Evolutionary conservation across 148 eudicot species (phyloP), one percentile per base, ranked within the genome.

Genomic region (Chenopodium formosanum): DNA sequence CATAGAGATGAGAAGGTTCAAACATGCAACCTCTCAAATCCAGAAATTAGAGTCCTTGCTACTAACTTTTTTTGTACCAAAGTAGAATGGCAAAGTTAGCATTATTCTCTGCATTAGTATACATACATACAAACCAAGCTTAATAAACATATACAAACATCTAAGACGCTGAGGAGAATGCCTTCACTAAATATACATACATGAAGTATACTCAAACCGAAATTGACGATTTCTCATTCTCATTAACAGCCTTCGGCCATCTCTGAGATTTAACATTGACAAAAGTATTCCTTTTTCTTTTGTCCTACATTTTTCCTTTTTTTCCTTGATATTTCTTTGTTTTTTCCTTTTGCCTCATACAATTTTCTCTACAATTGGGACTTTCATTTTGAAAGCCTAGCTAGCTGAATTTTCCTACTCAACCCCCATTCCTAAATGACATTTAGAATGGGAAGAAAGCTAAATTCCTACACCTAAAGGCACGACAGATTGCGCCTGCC

Each of bases 331-430:
- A 32, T 44, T 25, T 8, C 74, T 40, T 53, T 37, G 56, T 74
- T 34, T 65, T 10, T 31, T 52, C 14, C 47, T 44, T 65, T 74
- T 16, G 40, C 13, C 73, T 77, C 72, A 1, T 71, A 80, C 81
- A 75, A 1, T 2, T 62, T 73, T 79, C 84, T 86, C 90, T 91
- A 88, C 88, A 90, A 82, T 82, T 82, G 70, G 4, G 88, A 87
- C 90, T 85, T 86, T 80, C 91, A 82, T 79, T 86, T 87, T 83
- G 90, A 89, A 89, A 88, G 86, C 70, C 88, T 70, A 73, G 75
- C 84, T 69, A 79, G 79, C 71, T 58, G 65, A 81, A 62, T 68
- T 76, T 40, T 84, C 76, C 87, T 72, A 82, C 84, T 86, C 86
- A 75, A 48, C 56, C 77, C 50, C 69, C 78, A 53, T 79, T 25